Percentiles rank a stretch among this genome's conserved stretches.
Conservation (phyloP, 129 eudicot species). For the Pittosporum tobira region DNA sequence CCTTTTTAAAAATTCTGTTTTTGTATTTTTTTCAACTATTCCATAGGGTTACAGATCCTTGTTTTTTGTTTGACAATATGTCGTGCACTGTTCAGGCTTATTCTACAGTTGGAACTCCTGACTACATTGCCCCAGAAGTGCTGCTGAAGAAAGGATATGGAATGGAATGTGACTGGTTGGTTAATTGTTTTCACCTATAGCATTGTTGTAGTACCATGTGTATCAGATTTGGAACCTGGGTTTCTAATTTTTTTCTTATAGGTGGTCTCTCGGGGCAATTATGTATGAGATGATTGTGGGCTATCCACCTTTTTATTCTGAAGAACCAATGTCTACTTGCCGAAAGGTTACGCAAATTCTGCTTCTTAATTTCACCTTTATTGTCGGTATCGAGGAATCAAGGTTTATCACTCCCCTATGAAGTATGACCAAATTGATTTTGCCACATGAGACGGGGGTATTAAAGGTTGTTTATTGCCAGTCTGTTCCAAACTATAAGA, state of each 20-base stretch:
- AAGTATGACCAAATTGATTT: not conserved
- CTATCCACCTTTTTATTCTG: constrained; percentile 17
- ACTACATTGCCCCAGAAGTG: constrained; percentile 19
- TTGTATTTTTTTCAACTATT: not conserved
- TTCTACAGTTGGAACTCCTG: constrained; percentile 20
- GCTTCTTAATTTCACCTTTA: not conserved
- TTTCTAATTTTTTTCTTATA: not conserved
- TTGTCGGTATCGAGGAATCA: not conserved
- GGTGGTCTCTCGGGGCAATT: constrained; percentile 22
- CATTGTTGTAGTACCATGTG: not conserved
- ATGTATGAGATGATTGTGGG: constrained; percentile 23
- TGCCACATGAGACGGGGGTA: not conserved
- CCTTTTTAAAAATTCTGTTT: no score
- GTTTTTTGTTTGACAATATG: not conserved
- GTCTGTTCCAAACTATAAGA: no score
- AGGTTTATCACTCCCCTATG: no score
- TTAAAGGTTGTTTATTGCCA: no score
- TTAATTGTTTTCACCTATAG: not conserved
- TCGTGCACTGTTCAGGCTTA: constrained; percentile 9
- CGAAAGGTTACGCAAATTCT: constrained; percentile 13
- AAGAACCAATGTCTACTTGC: constrained; percentile 20
- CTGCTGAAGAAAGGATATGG: constrained; percentile 20
- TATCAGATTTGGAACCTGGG: not conserved
- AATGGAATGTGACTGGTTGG: constrained; percentile 22
- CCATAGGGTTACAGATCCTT: not conserved